Evolutionary conservation across 225 moss, liverwort and hornwort genomes (phyloP), one percentile per base, ranked within the genome.

Genomic region (Pseudoscleropodium purum): DNA sequence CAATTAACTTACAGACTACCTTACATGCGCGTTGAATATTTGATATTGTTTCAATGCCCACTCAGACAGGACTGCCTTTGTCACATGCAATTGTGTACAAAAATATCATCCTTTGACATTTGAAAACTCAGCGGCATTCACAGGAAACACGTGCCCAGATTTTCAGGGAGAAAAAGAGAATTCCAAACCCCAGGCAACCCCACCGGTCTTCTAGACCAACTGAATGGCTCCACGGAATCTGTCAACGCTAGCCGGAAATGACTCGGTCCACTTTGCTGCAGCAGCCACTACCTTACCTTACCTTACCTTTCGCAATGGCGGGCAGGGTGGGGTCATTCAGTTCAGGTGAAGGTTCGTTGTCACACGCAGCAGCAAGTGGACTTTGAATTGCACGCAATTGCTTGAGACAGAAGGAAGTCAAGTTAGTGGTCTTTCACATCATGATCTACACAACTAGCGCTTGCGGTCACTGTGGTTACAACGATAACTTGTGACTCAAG

Each of bases 331-430:
- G 91, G 87, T 88, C 91, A 5, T 37, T 77, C 56, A 8, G 47
- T 37, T 82, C 45, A 6, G 57, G 76, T 33, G 18, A 45, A 65
- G 73, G 66, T 60, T 20, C 81, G 18, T 41, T 68, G 84, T 47
- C 91, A 91, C 87, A 89, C 79, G 92, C 90, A 88, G 92, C 83
- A 88, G 78, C 90, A 61, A 54, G 76, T 86, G 86, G 74, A 86
- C 89, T 87, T 84, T 61, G n/a, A 41, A 54, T 20, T 68, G 62
- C 86, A 62, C 27, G 82, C 57, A 57, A 70, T 91, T 89, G 89
- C 92, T 89, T 91, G 89, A 24, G 9, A 88, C 43, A 83, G n/a
- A 89, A 89, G 90, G 16, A 88, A 90, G 85, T 52, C 15, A 41
- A 47, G 84, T 57, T 7, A 67, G 78, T 57, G 87, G 75, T 81